Percentiles rank a stretch among this genome's conserved stretches.
phyloP scores from a whole-genome alignment of 2,329 filamentous ascomycete species.

The Metarhizium guizhouense region DNA sequence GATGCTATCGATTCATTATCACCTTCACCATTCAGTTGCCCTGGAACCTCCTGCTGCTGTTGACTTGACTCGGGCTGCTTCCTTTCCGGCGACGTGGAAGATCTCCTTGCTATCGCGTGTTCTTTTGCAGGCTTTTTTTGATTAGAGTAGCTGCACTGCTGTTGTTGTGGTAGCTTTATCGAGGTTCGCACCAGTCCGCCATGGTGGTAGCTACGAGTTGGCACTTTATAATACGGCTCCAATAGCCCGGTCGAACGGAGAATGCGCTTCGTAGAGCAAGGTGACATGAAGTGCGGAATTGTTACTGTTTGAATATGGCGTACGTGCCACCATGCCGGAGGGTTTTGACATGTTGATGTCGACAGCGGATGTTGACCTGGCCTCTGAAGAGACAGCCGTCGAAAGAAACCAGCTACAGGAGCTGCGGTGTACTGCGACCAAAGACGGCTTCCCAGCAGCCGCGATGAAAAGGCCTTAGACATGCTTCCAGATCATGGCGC shows the following conservation, averaged over 20 bases:
- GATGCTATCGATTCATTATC: constrained; percentile 35
- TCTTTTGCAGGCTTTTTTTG: not conserved
- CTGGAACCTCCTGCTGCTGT: not conserved
- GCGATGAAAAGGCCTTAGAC: constrained; percentile 29
- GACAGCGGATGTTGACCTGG: constrained; percentile 4
- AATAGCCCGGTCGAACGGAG: not conserved
- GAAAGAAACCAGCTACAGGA: constrained; percentile 2
- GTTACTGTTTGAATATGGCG: not conserved
- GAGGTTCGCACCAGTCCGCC: not conserved
- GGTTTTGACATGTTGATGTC: not conserved
- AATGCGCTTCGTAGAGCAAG: not conserved
- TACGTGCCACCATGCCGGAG: not conserved
- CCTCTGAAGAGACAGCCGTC: not conserved
- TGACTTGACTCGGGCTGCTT: not conserved
- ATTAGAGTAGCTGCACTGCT: not conserved
- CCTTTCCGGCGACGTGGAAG: not conserved
- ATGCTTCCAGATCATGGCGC: constrained; percentile 32
- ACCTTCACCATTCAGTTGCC: constrained; percentile 6
- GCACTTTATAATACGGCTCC: not conserved
- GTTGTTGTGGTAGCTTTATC: not conserved
- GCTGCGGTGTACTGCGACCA: constrained; percentile 17
- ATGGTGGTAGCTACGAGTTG: not conserved
- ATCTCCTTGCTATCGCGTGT: not conserved
- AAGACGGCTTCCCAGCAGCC: constrained; percentile 26
- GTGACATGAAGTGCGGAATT: not conserved